Conservation (phyloP, 768 basidiomycete species). For the Clavulina sp. region DNA sequence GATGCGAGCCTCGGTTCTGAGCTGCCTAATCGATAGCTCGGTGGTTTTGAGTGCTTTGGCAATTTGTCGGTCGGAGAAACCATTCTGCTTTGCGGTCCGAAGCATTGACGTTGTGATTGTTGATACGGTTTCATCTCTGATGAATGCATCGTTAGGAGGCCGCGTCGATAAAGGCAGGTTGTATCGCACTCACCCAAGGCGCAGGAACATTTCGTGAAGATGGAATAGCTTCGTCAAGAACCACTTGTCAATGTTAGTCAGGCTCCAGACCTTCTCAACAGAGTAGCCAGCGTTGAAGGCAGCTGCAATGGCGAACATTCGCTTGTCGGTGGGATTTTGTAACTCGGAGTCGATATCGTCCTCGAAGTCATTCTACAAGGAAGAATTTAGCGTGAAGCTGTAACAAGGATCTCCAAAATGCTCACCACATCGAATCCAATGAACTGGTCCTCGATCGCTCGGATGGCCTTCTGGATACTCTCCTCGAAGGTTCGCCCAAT, state of each 20-base stretch:
- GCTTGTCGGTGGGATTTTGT: conserved; percentile 87
- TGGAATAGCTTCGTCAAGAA: conserved; percentile 80
- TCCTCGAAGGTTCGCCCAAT: conserved; percentile 98
- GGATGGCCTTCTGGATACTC: conserved; percentile 94
- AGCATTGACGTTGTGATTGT: conserved; percentile 45
- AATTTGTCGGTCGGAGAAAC: conserved; percentile 89
- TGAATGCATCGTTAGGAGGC: background rate
- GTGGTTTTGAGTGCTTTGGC: conserved; percentile 72
- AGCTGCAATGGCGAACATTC: conserved; percentile 88
- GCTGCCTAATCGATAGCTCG: conserved; percentile 79
- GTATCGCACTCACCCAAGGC: conserved; percentile 42
- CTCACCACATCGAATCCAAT: conserved; percentile 72
- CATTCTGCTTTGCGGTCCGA: conserved; percentile 77
- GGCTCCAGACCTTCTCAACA: conserved; percentile 91
- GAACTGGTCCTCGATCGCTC: conserved; percentile 92
- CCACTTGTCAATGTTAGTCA: conserved; percentile 99
- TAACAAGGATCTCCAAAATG: conserved; percentile 12
- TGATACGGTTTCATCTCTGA: conserved; percentile 45
- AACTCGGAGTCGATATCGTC: conserved; percentile 89
- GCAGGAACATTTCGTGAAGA: conserved; percentile 66
- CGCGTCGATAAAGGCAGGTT: background rate
- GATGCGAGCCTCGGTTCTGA: conserved; percentile 71
- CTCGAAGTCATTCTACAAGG: conserved; percentile 67
- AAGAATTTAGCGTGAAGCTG: conserved; percentile 1
- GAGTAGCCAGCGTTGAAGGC: conserved; percentile 87